Conservation (phyloP, 306 rosid genomes). For the Styphnolobium japonicum region DNA sequence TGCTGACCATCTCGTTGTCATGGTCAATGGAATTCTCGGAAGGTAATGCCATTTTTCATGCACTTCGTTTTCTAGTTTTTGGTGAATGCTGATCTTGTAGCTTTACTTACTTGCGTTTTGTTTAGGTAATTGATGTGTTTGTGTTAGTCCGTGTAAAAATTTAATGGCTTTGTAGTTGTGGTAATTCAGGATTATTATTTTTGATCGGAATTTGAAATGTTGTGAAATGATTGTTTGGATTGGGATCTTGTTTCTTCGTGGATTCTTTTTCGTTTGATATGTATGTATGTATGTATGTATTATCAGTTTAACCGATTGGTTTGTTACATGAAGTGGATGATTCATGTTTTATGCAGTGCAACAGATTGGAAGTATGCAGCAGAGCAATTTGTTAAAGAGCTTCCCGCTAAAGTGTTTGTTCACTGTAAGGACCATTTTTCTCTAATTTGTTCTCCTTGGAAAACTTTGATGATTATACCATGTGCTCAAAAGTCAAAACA, state of each 20-base stretch:
- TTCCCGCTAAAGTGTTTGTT: conserved; percentile 80
- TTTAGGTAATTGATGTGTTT: neutral
- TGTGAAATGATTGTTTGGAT: neutral
- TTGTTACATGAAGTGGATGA: conserved; percentile 1
- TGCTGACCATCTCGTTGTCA: conserved; percentile 85
- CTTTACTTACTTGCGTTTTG: neutral
- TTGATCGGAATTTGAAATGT: neutral
- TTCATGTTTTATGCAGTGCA: conserved; percentile 50
- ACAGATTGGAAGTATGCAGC: conserved; percentile 94
- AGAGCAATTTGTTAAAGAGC: conserved; percentile 72
- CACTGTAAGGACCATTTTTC: conserved; percentile 60
- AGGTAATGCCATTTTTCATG: conserved; percentile 38
- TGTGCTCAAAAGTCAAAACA: neutral
- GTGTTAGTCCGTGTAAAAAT: neutral
- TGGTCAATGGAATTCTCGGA: conserved; percentile 95
- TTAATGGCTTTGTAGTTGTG: neutral
- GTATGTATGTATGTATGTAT: neutral
- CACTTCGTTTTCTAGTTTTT: neutral
- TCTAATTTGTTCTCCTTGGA: neutral
- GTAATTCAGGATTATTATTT: neutral
- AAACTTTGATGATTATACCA: conserved; percentile 9
- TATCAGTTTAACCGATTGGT: neutral
- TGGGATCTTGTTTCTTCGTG: neutral
- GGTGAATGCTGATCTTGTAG: neutral
- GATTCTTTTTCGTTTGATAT: neutral